Evolutionary conservation across 352 stramenopile species (phyloP).

Genomic region (Globisporangium nunn): DNA sequence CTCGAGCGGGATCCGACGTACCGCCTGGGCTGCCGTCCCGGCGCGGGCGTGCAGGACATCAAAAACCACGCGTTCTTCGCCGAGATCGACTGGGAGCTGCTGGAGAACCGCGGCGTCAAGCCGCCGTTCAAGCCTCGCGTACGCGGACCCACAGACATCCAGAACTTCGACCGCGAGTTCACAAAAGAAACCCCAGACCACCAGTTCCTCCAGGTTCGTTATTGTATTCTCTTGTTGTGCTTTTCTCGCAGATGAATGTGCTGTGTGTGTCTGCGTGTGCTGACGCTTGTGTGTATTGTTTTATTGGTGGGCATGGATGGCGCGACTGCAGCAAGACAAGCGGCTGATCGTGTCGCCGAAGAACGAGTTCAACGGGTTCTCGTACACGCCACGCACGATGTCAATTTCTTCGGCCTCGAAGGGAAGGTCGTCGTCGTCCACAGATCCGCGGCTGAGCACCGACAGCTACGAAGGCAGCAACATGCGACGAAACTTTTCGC

Average conservation of each 20-base stretch:
- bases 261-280: not conserved
- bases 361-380: conserved; percentile 85
- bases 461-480: conserved; percentile 27
- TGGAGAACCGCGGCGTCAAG: conserved; percentile 65
- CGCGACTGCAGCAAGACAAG: conserved; percentile 51
- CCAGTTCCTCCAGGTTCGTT: conserved; percentile 50
- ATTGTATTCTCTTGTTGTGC: not conserved
- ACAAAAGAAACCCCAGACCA: conserved; percentile 80
- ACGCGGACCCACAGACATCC: conserved; percentile 68
- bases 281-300: not conserved
- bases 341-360: conserved; percentile 65
- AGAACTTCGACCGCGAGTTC: conserved; percentile 88
- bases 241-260: too few relatives aligned
- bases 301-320: not conserved
- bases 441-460: conserved; percentile 16
- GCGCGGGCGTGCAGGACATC: conserved; percentile 61
- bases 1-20: conserved; percentile 67
- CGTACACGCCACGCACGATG: conserved; percentile 45
- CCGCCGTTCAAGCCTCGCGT: conserved; percentile 86
- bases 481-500: conserved; percentile 24
- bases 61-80: conserved; percentile 79
- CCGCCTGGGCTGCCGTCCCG: conserved; percentile 61
- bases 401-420: conserved; percentile 13
- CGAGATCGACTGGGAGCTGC: conserved; percentile 65
- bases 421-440: conserved; percentile 15